Evolutionary conservation across 1,284 basidiomycete genomes (phyloP).

Genomic region (Vanrija sp.): DNA sequence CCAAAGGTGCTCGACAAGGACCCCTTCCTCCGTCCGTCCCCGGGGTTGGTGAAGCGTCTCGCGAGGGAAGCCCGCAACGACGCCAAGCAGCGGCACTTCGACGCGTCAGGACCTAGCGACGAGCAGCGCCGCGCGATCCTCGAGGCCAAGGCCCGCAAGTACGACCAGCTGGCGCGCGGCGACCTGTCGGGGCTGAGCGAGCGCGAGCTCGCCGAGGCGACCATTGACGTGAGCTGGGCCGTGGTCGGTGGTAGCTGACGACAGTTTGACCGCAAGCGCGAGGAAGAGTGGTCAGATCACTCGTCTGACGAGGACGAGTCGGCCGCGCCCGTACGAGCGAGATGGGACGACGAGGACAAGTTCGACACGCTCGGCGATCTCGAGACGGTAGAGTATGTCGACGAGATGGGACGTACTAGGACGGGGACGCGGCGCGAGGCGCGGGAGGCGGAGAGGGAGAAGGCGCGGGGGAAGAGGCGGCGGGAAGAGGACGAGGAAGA

Average conservation of each 20-base stretch:
- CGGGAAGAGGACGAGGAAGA: conserved; percentile 15
- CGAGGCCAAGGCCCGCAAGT: conserved; percentile 74
- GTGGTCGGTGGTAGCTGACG: conserved; percentile 9
- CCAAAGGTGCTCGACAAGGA: conserved; percentile 16
- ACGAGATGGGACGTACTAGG: conserved; percentile 47
- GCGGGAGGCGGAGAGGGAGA: conserved; percentile 28
- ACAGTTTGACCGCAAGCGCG: conserved; percentile 68
- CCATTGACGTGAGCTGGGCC: conserved; percentile 70
- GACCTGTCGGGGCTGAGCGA: conserved; percentile 74
- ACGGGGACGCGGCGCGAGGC: conserved; percentile 43
- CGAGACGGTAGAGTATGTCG: conserved; percentile 44
- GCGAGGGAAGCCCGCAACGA: conserved; percentile 44
- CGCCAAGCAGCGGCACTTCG: conserved; percentile 35
- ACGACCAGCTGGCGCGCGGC: conserved; percentile 73
- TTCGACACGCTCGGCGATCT: conserved; percentile 20
- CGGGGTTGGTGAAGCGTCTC: conserved; percentile 43
- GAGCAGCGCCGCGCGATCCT: conserved; percentile 50
- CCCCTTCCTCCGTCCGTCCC: conserved; percentile 44
- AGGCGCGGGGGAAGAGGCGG: conserved; percentile 4
- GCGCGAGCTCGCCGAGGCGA: conserved; percentile 65
- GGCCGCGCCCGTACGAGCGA: conserved; percentile 1
- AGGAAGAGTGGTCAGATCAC: conserved; percentile 44
- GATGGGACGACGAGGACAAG: conserved; percentile 48
- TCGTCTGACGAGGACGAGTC: conserved; percentile 40
- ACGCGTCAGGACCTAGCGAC: conserved; percentile 36